phyloP scores from a whole-genome alignment of 2,329 filamentous ascomycete genomes.

The Fusarium nygamai region DNA sequence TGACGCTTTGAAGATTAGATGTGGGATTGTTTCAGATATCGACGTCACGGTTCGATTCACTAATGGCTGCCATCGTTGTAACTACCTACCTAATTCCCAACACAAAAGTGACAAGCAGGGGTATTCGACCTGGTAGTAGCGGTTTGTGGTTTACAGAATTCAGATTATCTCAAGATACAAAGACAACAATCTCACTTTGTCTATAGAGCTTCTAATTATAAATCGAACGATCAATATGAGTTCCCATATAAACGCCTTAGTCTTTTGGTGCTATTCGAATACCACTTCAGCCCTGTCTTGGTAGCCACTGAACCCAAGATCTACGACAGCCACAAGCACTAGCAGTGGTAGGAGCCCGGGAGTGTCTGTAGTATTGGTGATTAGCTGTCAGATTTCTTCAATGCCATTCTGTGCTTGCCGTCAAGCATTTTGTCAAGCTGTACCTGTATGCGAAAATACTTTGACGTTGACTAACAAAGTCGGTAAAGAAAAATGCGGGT shows the following conservation, averaged over 20 bases:
- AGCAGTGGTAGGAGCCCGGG: background rate
- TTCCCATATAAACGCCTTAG: background rate
- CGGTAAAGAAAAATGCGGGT: constrained; percentile 3
- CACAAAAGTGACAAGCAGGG: background rate
- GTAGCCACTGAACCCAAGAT: background rate
- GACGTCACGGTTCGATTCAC: constrained; percentile 4
- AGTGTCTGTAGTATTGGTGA: background rate
- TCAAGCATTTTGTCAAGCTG: background rate
- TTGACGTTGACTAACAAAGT: constrained; percentile 8
- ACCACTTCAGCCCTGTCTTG: background rate
- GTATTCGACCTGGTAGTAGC: background rate
- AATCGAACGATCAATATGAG: background rate
- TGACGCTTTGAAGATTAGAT: background rate
- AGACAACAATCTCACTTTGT: no score
- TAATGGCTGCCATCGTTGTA: background rate
- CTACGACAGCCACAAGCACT: background rate
- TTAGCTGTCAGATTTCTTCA: background rate
- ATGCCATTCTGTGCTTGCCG: background rate
- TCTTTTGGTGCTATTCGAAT: background rate
- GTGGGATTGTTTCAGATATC: background rate
- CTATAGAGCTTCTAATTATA: background rate
- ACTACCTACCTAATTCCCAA: background rate
- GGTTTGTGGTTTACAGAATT: background rate
- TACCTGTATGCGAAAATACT: constrained; percentile 7
- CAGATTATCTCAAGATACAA: background rate